phyloP scores from a whole-genome alignment of 805 yeast species.

The Monosporozyma aerobia region DNA sequence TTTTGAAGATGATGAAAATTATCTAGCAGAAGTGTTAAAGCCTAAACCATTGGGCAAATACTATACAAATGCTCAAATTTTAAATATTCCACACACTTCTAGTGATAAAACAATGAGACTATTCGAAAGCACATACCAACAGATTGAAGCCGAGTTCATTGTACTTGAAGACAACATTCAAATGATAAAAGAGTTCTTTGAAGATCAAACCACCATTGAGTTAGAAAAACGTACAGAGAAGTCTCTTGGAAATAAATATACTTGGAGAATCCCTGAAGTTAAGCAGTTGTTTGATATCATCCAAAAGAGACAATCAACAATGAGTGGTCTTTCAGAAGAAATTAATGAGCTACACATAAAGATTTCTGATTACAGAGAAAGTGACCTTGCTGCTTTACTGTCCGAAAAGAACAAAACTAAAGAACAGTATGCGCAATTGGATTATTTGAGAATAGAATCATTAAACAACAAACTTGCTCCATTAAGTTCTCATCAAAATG shows the following conservation, averaged over 20 bases:
- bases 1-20: constrained; percentile 30
- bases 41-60: constrained; percentile 16
- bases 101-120: constrained; percentile 12
- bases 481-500: constrained; percentile 18
- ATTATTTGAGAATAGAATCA: constrained; percentile 3
- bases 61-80: constrained; percentile 16
- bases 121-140: constrained; percentile 21
- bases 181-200: constrained; percentile 22
- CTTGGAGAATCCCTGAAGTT: constrained; percentile 34
- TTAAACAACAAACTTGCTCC: constrained; percentile 7
- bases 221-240: constrained; percentile 20
- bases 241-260: constrained; percentile 23
- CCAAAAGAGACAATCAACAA: not conserved
- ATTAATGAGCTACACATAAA: not conserved
- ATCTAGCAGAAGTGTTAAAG: constrained; percentile 19
- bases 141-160: constrained; percentile 28
- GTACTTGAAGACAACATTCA: constrained; percentile 27
- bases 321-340: constrained; percentile 3
- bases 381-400: not conserved
- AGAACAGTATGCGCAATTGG: constrained; percentile 7
- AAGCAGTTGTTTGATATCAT: constrained; percentile 9
- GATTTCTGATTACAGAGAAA: not conserved
- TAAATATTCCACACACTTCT: constrained; percentile 7
- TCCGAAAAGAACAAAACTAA: constrained; percentile 1
- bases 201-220: constrained; percentile 26